Percentiles rank a stretch among this genome's conserved stretches.
These are phyloP conservation scores for Talaromyces sp. DNA, from an alignment of 2,329 filamentous ascomycete genomes.

Conservation along the genomic window DNA sequence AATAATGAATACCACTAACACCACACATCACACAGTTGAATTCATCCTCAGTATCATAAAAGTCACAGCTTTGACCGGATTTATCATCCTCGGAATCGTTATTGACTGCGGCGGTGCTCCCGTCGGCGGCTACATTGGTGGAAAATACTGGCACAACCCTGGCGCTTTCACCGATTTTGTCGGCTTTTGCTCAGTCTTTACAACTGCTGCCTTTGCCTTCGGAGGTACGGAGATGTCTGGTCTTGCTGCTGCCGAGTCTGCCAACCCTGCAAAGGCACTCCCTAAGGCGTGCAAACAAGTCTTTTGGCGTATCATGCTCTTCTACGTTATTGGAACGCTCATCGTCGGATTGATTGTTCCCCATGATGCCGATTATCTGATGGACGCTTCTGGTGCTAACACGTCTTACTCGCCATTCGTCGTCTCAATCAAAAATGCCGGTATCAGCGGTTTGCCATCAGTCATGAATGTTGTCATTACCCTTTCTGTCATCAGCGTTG, in stretches of 20 bases:
- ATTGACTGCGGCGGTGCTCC: constrained; percentile 42
- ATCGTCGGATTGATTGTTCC: constrained; percentile 45
- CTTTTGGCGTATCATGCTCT: constrained; percentile 49
- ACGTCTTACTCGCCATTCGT: constrained; percentile 60
- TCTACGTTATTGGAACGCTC: constrained; percentile 45
- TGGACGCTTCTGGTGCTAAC: constrained; percentile 37
- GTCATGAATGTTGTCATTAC: constrained; percentile 65
- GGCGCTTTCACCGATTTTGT: constrained; percentile 47
- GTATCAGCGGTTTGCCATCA: constrained; percentile 55
- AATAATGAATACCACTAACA: not conserved
- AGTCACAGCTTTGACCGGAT: constrained; percentile 54
- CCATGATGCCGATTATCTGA: constrained; percentile 35
- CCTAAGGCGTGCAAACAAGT: constrained; percentile 47
- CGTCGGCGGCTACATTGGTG: constrained; percentile 39
- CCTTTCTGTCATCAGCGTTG: constrained; percentile 56
- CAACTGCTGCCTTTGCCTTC: constrained; percentile 55
- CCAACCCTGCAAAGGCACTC: constrained; percentile 48
- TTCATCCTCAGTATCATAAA: constrained; percentile 56
- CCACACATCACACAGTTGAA: constrained; percentile 41
- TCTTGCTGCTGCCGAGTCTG: constrained; percentile 50
- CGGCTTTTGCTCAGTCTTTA: constrained; percentile 54
- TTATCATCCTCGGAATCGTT: constrained; percentile 74
- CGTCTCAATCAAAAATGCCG: constrained; percentile 57
- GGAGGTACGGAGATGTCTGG: constrained; percentile 52
- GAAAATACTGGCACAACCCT: constrained; percentile 26